Evolutionary conservation across 345 rosid genomes (phyloP).

Genomic region (Luvunga scandens): DNA sequence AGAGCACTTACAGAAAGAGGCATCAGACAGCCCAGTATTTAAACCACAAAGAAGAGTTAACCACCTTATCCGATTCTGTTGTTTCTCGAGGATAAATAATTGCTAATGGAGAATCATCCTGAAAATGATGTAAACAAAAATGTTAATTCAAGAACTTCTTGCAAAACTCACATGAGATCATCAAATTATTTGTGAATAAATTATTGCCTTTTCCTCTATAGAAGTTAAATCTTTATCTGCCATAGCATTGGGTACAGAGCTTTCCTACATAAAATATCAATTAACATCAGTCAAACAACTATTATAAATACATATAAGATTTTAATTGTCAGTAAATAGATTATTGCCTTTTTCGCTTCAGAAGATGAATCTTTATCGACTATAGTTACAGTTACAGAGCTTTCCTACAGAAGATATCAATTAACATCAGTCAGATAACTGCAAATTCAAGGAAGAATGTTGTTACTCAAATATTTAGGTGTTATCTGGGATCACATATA

Average conservation of each 20-base stretch:
- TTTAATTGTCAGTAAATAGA: background rate
- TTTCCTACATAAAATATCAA: background rate
- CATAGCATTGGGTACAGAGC: background rate
- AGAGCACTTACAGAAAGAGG: background rate
- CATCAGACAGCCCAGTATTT: background rate
- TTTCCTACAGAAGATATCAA: background rate
- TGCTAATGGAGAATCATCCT: slow-evolving; percentile 14
- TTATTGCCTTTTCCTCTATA: slow-evolving; percentile 27
- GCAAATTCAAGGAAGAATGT: background rate
- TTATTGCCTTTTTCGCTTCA: slow-evolving; percentile 25
- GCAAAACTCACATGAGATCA: background rate
- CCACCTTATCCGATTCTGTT: slow-evolving; percentile 15
- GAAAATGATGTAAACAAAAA: slow-evolving; percentile 2
- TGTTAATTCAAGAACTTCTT: background rate
- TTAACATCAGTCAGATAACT: background rate
- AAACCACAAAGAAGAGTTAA: background rate
- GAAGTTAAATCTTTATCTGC: background rate
- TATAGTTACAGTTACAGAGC: background rate
- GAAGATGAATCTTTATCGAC: background rate
- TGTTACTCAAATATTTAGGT: background rate
- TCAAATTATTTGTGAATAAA: background rate
- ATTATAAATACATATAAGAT: background rate
- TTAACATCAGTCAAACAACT: background rate
- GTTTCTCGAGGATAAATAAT: slow-evolving; percentile 5
- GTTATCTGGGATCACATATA: background rate